phyloP scores from a whole-genome alignment of 225 moss, liverwort and hornwort genomes.

The Antitrichia curtipendula region DNA sequence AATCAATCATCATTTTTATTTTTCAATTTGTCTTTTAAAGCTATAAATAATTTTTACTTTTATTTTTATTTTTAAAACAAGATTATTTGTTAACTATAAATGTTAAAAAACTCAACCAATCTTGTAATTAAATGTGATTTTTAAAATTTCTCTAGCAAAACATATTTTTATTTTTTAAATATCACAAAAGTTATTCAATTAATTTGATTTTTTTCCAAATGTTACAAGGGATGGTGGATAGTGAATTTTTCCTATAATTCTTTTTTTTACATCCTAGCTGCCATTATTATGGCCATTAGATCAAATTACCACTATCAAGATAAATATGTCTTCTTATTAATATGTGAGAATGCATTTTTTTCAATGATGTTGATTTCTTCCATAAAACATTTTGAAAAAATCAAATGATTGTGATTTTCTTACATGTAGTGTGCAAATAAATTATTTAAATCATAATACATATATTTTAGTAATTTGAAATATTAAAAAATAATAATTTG shows the following conservation, averaged over 20 bases:
- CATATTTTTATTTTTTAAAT: too few relatives aligned
- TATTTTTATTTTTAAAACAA: not conserved
- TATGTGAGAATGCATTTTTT: not conserved
- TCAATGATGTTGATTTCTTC: not conserved
- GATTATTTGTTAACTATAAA: not conserved
- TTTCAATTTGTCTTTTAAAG: not conserved
- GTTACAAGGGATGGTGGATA: not conserved
- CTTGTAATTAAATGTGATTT: not conserved
- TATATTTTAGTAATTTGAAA: not conserved
- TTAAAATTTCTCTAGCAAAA: too few relatives aligned
- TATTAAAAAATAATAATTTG: not conserved
- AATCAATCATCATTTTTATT: not conserved
- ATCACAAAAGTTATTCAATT: not conserved
- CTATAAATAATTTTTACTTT: too few relatives aligned
- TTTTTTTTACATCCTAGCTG: not conserved
- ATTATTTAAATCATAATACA: not conserved
- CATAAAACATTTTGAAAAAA: not conserved
- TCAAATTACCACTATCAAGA: not conserved
- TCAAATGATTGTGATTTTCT: not conserved
- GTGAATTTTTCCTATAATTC: not conserved
- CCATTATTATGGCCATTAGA: not conserved
- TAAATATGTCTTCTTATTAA: not conserved
- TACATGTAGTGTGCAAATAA: not conserved
- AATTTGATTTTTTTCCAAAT: not conserved
- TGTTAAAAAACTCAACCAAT: not conserved